A percentile compares a stretch with the other conserved stretches of the same genome.
Conservation (phyloP, 2,329 filamentous ascomycete genomes). For the Verticillium zaregamsianum region DNA sequence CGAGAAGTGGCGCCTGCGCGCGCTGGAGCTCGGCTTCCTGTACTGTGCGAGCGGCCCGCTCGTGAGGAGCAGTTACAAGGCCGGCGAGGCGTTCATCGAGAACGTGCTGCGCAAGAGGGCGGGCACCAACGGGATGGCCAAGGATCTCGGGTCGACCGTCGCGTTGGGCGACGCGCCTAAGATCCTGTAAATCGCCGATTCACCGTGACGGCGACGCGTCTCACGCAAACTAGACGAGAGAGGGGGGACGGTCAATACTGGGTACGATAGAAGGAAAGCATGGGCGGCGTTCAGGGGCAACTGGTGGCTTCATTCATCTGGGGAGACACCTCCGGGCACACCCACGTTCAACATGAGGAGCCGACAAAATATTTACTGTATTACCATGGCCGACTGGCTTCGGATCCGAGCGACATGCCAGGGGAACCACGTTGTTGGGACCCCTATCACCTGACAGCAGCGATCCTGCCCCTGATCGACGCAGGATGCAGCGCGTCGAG, state of each 20-base stretch:
- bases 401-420: neutral
- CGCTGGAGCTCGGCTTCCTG: conserved; percentile 91
- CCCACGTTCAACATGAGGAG: neutral
- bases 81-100: conserved; percentile 97
- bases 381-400: neutral
- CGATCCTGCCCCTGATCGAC: neutral
- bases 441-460: neutral
- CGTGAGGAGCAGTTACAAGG: conserved; percentile 94
- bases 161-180: conserved; percentile 27
- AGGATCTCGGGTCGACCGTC: conserved; percentile 34
- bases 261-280: neutral
- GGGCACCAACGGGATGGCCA: conserved; percentile 32
- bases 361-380: neutral
- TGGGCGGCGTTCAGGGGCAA: neutral
- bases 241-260: neutral
- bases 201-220: neutral
- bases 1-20: conserved; percentile 84
- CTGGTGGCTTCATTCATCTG: neutral
- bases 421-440: neutral
- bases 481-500: neutral
- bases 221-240: neutral
- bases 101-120: conserved; percentile 88
- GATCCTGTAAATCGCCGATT: neutral
- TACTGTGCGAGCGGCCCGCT: conserved; percentile 94
- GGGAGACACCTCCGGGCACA: neutral